Evolutionary conservation across 2,329 filamentous ascomycete species (phyloP), one percentile per base, ranked within the genome.

Genomic region (Curvularia lunata): DNA sequence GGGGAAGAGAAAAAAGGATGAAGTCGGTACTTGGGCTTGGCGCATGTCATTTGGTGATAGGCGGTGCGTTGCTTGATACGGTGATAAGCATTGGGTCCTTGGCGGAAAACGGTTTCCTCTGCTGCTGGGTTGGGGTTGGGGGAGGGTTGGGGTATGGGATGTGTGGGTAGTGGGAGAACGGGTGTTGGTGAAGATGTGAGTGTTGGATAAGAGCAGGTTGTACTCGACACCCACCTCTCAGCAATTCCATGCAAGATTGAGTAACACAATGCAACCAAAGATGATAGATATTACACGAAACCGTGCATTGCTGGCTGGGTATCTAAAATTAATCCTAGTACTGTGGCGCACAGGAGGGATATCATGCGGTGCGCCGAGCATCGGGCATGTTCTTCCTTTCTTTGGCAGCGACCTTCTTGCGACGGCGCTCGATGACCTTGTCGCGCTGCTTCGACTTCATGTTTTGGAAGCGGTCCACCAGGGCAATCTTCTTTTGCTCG

Each of bases 371-470:
- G 41, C 75, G 72, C 59, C 80, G 73, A 56, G 74, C 76, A 48
- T 69, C 66, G 12, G 81, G 81, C 80, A 83, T 83, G 52, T 77
- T 78, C 70, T 73, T 96, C 81, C 90, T 90, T 83, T 98, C 95
- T 82, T 90, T 94, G 9, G 86, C 83, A 0, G 91, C 87, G 52
- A 91, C 82, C 88, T 97, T 97, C 88, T 97, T 97, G 77, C 92
- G 82, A 80, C 90, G 88, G 74, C 91, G 84, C 83, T 96, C 92
- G 70, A 98, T 91, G 13, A 89, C 87, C 80, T 88, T 90, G 62
- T 96, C 90, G 58, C 92, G 85, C 78, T 97, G 88, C 75, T 88
- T 89, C 74, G 90, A 89, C 78, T 91, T 95, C 89, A 98, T 90
- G 58, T 86, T 85, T 68, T 88, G 85, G 78, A 91, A 97, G 74